Conservation (phyloP, 345 rosid species). For the Melaleuca alternifolia region DNA sequence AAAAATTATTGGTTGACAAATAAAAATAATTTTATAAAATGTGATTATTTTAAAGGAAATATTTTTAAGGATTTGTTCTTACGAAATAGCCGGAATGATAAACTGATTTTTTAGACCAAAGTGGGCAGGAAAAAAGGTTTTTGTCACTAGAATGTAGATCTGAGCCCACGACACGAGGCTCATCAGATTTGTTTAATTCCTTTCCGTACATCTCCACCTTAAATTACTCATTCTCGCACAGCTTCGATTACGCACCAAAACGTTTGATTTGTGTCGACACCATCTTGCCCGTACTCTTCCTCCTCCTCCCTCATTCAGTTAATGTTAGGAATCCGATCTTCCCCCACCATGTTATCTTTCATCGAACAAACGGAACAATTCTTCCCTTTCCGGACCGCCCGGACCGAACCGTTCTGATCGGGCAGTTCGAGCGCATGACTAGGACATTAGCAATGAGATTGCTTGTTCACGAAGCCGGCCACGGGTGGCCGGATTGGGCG, state of each 20-base stretch:
- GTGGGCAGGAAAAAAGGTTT: background rate
- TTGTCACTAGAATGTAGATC: background rate
- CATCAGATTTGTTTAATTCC: background rate
- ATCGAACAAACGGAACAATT: background rate
- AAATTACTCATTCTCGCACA: background rate
- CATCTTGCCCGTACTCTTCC: background rate
- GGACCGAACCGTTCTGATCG: no score
- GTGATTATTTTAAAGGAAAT: accelerated
- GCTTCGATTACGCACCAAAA: background rate
- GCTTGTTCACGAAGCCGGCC: no score
- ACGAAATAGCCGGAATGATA: accelerated
- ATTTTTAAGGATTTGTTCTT: background rate
- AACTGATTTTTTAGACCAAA: background rate
- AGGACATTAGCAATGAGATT: no score
- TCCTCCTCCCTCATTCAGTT: background rate
- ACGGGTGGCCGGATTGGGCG: no score
- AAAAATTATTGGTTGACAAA: background rate
- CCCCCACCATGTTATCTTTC: background rate
- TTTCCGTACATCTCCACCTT: accelerated
- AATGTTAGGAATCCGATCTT: background rate
- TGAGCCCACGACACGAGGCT: background rate
- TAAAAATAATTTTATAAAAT: background rate
- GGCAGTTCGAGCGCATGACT: no score
- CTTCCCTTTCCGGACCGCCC: no score
- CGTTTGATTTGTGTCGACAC: background rate